Conservation (phyloP, 2,329 filamentous ascomycete genomes). For the Fusarium liriodendri region DNA sequence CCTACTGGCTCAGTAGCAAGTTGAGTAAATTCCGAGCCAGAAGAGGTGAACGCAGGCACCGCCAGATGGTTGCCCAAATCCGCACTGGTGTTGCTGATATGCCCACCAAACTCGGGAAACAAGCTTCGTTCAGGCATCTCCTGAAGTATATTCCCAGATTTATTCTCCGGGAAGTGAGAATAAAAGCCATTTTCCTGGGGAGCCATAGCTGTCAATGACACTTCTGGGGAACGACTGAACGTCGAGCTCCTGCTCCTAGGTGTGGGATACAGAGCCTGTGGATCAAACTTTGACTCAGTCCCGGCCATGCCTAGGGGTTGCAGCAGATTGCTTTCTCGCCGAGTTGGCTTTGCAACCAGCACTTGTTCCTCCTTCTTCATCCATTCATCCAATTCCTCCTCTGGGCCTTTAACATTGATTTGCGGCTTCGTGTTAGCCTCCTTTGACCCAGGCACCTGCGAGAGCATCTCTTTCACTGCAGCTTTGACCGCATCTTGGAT, state of each 20-base stretch:
- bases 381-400: neutral
- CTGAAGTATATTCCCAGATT: neutral
- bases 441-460: neutral
- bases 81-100: neutral
- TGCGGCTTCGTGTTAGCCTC: neutral
- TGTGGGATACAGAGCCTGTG: neutral
- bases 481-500: neutral
- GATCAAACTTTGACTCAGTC: neutral
- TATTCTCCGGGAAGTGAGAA: neutral
- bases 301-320: neutral
- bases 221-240: neutral
- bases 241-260: neutral
- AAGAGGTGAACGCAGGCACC: neutral
- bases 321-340: neutral
- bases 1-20: neutral
- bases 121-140: neutral
- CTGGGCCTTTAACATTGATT: neutral
- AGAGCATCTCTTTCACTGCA: neutral
- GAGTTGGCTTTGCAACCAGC: neutral
- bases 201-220: neutral
- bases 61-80: neutral
- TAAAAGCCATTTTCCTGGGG: neutral
- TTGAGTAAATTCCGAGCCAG: neutral
- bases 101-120: neutral
- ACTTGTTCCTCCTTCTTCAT: neutral